Conservation (phyloP, 2,329 filamentous ascomycete species). For the Diaporthe longicolla region DNA sequence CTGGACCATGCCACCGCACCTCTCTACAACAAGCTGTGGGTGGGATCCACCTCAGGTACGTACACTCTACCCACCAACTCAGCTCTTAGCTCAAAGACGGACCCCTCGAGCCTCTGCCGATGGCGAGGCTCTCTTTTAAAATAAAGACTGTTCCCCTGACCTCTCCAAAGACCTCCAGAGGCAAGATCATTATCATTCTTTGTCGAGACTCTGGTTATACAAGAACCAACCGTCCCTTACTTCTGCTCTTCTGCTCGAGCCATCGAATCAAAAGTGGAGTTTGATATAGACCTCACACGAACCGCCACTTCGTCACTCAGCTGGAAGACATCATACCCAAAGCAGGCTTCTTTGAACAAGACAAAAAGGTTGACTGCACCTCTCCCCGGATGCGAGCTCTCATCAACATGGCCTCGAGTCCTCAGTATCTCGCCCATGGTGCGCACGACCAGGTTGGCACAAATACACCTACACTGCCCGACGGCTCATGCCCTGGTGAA, state of each 20-base stretch:
- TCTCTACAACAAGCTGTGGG: slow-evolving; percentile 33
- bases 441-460: slow-evolving; percentile 45
- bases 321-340: slow-evolving; percentile 27
- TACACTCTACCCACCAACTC: slow-evolving; percentile 28
- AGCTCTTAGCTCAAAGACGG: slow-evolving; percentile 33
- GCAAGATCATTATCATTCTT: slow-evolving; percentile 33
- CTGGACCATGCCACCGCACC: slow-evolving; percentile 21
- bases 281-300: slow-evolving; percentile 1
- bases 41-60: background rate
- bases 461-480: slow-evolving; percentile 32
- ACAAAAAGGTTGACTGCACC: slow-evolving; percentile 42
- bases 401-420: slow-evolving; percentile 48
- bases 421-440: slow-evolving; percentile 47
- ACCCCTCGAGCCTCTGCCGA: slow-evolving; percentile 36
- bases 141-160: slow-evolving; percentile 33
- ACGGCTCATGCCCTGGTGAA: slow-evolving; percentile 41
- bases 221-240: slow-evolving; percentile 31
- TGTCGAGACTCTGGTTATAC: slow-evolving; percentile 34
- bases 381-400: slow-evolving; percentile 46
- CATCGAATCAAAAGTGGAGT: slow-evolving; percentile 31
- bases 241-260: slow-evolving; percentile 20
- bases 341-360: slow-evolving; percentile 34
- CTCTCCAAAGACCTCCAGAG: slow-evolving; percentile 34
- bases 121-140: slow-evolving; percentile 38
- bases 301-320: slow-evolving; percentile 17